Evolutionary conservation across 306 rosid genomes (phyloP), one percentile per base, ranked within the genome.

Genomic region (Elaeagnus macrophylla): DNA sequence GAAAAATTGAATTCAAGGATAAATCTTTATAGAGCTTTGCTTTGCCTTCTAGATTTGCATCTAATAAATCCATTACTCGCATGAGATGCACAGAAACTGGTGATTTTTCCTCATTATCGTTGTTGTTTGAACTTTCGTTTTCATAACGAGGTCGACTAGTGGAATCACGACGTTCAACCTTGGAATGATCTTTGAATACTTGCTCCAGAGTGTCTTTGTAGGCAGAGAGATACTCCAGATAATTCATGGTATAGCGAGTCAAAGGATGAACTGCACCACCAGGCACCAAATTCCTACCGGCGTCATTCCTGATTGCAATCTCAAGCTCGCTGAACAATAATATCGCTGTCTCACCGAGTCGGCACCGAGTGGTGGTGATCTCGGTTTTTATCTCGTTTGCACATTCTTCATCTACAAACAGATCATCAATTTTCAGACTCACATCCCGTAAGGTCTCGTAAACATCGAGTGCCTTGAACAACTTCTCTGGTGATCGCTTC

Each of bases 231-330:
- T 85, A 85, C 53, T 85, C 72, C 1, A 89, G 71, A 52, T 89
- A 89, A 45, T 89, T 89, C 93, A 89, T 76, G 3, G 85, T 78
- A 65, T 89, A 85, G 9, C 97, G 95, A 17, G 83, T 78, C 57
- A 85, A 56, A 0, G 95, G 97, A 40, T 89, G 97, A 36, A 89
- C 81, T 1, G 83, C 83, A 5, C 97, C 97, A 2, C 80, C 75
- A 0, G 97, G 83, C 10, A 89, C 89, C 0, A 89, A 75, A 37
- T 66, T 75, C 60, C 65, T 78, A 11, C 82, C 83, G 3, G 72
- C 69, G 14, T 89, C 86, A 16, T 74, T 57, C 65, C 78, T 78
- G 39, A 89, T 79, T 12, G 89, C 80, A 62, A 59, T 83, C 17
- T 85, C 82, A 12, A 89, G 67, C 43, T 82, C 86, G 39, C 75